Evolutionary conservation across 805 yeast species (phyloP), one percentile per base, ranked within the genome.

Genomic region (Schwanniomyces sp.): DNA sequence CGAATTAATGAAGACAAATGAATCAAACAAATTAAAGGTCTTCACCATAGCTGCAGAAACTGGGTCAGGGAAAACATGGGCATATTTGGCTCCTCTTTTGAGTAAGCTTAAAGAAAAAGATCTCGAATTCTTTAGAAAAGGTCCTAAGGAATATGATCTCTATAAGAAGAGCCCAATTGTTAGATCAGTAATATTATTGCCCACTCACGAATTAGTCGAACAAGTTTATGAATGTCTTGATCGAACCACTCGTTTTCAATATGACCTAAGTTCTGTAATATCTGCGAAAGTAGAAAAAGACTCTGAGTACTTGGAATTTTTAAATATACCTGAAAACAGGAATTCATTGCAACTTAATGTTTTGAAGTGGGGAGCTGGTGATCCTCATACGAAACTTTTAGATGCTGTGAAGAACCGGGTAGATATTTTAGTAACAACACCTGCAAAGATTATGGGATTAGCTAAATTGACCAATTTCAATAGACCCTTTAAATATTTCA

Each of bases 11-110:
- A 49, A 55, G 36, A 58, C 58, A 11, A 69, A 72, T 47, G 70
- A 66, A 48, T 44, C 41, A 18, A 64, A 60, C 25, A 62, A 59
- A 49, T 57, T 83, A 42, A 82, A 83, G 53, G 78, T 85, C 0
- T 89, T 81, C 71, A 81, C 94, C 2, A 66, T 92, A 46, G 97
- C 98, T 0, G 96, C 97, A 2, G 98, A 94, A 63, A 92, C 99
- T 0, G 99, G 99, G 0, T 86, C 96, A 0, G 99, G 99, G 7
- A 92, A 92, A 62, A 92, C 99, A 0, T 83, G 96, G 84, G 91
- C 97, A 0, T 92, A 91, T 59, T 61, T 94, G 50, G 82, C 87
- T 0, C 91, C 96, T 0, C 52, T 92, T 30, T 52, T 91, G 34
- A 86, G 89, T 41, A 81, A 80, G 52, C 65, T 91, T 52, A 79